Conservation (phyloP, 257 asterid species). For the Solanum phureja region DNA sequence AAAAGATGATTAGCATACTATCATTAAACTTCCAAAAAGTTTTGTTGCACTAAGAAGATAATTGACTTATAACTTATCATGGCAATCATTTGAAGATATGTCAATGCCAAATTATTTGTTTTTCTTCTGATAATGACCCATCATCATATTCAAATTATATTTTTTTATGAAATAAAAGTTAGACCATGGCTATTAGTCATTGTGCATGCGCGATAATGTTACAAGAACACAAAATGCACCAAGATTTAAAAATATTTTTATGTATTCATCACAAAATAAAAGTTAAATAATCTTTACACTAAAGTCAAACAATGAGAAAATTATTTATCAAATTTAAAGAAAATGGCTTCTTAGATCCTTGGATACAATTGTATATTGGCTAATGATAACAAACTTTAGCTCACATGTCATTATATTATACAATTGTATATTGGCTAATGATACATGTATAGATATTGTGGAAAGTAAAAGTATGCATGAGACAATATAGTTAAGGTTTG, state of each 20-base stretch:
- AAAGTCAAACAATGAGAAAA: background rate
- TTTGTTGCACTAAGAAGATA: background rate
- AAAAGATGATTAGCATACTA: background rate
- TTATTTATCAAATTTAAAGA: background rate
- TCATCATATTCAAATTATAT: background rate
- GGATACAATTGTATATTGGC: background rate
- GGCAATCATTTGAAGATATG: conserved; percentile 1
- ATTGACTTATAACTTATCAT: background rate
- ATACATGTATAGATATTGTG: background rate
- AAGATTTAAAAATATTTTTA: background rate
- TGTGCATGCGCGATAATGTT: background rate
- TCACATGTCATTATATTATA: background rate
- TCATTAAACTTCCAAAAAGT: background rate
- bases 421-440: background rate
- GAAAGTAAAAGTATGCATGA: background rate
- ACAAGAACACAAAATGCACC: background rate
- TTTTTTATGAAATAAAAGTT: background rate
- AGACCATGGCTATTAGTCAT: background rate
- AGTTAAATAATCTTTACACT: background rate
- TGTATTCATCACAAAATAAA: background rate
- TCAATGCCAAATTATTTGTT: background rate
- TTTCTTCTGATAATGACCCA: background rate
- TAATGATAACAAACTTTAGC: background rate
- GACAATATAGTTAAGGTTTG: background rate
- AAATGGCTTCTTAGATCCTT: background rate